Evolutionary conservation across 345 rosid species (phyloP).

Genomic region (Euphorbia tirucalli): DNA sequence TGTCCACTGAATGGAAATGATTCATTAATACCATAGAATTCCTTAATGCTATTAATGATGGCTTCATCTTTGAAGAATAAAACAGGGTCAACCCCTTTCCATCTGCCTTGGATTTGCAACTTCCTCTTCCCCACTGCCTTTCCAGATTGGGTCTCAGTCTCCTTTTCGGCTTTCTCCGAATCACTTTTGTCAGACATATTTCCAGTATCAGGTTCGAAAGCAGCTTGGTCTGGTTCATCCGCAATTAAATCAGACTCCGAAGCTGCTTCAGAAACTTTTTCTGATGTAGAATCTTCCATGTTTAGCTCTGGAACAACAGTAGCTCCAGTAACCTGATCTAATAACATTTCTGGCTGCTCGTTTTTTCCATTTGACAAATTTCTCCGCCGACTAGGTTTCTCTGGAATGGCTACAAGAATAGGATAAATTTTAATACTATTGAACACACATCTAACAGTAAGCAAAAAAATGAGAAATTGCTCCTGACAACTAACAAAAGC

Average conservation of each 20-base stretch:
- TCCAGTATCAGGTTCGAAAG: slow-evolving; percentile 27
- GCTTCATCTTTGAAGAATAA: slow-evolving; percentile 72
- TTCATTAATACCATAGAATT: slow-evolving; percentile 76
- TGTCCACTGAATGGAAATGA: slow-evolving; percentile 69
- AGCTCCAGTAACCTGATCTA: slow-evolving; percentile 33
- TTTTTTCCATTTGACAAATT: slow-evolving; percentile 25
- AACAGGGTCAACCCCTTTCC: slow-evolving; percentile 95
- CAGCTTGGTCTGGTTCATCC: slow-evolving; percentile 28
- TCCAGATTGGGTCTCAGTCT: slow-evolving; percentile 41
- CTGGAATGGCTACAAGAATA: slow-evolving; percentile 40
- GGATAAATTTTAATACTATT: not conserved
- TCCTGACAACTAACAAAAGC: not conserved
- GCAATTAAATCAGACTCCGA: slow-evolving; percentile 39
- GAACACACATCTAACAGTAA: not conserved
- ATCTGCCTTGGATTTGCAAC: slow-evolving; percentile 86
- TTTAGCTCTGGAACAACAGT: slow-evolving; percentile 22
- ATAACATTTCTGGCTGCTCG: slow-evolving; percentile 28
- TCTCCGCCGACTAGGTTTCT: slow-evolving; percentile 30
- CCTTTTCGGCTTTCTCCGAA: slow-evolving; percentile 33
- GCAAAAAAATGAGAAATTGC: not conserved
- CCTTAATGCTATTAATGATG: slow-evolving; percentile 58
- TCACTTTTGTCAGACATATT: slow-evolving; percentile 32
- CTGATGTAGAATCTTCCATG: slow-evolving; percentile 35
- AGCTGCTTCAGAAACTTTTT: slow-evolving; percentile 35
- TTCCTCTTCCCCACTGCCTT: slow-evolving; percentile 61